phyloP scores from a whole-genome alignment of 306 rosid genomes.

The Abrus pulchellus region DNA sequence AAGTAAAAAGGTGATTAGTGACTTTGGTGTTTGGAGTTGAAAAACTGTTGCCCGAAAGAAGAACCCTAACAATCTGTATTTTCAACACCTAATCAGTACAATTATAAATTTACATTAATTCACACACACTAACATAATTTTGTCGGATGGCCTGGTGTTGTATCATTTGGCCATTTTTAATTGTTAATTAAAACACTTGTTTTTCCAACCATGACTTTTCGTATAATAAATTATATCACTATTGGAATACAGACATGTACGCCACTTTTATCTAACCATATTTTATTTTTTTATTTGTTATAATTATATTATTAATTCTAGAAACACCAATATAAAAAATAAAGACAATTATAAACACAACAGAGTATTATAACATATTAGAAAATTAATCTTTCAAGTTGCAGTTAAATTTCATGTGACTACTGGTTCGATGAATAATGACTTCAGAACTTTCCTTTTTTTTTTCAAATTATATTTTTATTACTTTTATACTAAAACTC shows the following conservation, averaged over 20 bases:
- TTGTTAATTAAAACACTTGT: neutral
- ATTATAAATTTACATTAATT: neutral
- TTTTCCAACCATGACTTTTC: neutral
- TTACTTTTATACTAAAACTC: too few relatives aligned
- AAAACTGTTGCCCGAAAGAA: neutral
- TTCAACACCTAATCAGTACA: slow-evolving; percentile 19
- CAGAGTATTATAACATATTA: too few relatives aligned
- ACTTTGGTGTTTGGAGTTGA: slow-evolving; percentile 9
- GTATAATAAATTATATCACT: neutral
- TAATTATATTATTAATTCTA: too few relatives aligned
- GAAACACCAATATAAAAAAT: too few relatives aligned
- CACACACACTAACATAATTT: neutral
- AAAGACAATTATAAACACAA: too few relatives aligned
- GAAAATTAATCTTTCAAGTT: too few relatives aligned
- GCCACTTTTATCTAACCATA: too few relatives aligned
- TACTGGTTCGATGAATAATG: too few relatives aligned
- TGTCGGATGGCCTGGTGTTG: neutral
- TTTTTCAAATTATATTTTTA: too few relatives aligned
- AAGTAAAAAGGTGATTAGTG: slow-evolving; percentile 18
- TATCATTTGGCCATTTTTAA: slow-evolving; percentile 2
- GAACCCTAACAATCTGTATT: neutral
- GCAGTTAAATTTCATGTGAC: too few relatives aligned
- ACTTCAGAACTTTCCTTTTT: too few relatives aligned
- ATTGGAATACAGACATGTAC: neutral
- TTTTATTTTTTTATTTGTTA: too few relatives aligned